phyloP scores from a whole-genome alignment of 192 early-diverging fungal species.

The Podochytrium sp. region DNA sequence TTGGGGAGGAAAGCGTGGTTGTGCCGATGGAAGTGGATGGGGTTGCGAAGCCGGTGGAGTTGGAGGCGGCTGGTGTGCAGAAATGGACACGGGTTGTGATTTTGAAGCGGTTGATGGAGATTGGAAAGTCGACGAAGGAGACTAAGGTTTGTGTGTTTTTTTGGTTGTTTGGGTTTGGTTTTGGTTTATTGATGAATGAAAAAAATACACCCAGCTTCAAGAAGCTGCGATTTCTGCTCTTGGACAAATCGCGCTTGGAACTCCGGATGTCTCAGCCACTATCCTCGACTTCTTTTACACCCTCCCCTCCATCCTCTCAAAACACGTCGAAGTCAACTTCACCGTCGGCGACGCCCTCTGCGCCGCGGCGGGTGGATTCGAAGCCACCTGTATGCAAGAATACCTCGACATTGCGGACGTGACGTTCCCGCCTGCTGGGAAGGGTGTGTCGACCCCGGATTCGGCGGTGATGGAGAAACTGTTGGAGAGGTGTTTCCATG shows the following conservation, averaged over 20 bases:
- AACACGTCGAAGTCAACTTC: constrained; percentile 86
- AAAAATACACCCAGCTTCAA: constrained; percentile 45
- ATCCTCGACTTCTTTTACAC: constrained; percentile 59
- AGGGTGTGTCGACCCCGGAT: constrained; percentile 4
- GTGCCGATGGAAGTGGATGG: constrained; percentile 35
- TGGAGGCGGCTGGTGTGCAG: neutral
- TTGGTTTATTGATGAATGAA: neutral
- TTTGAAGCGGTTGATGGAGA: constrained; percentile 49
- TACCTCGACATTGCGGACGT: constrained; percentile 73
- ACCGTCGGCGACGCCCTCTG: constrained; percentile 82
- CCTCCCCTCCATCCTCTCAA: constrained; percentile 63
- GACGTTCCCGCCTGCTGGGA: constrained; percentile 30
- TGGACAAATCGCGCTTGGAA: constrained; percentile 67
- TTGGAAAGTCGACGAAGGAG: constrained; percentile 70
- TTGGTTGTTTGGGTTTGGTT: no score
- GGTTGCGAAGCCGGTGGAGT: neutral
- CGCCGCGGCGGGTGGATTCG: constrained; percentile 63
- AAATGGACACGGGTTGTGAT: constrained; percentile 36
- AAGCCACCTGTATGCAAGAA: constrained; percentile 66
- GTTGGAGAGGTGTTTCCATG: constrained; percentile 58
- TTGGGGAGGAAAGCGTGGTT: constrained; percentile 22
- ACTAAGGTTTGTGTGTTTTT: constrained; percentile 51
- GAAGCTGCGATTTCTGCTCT: constrained; percentile 73
- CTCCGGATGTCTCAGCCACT: constrained; percentile 7
- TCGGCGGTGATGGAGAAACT: constrained; percentile 44